These are phyloP conservation scores for Cunninghamia lanceolata DNA, from an alignment of 75 land plant genomes.

Conservation along the genomic window DNA sequence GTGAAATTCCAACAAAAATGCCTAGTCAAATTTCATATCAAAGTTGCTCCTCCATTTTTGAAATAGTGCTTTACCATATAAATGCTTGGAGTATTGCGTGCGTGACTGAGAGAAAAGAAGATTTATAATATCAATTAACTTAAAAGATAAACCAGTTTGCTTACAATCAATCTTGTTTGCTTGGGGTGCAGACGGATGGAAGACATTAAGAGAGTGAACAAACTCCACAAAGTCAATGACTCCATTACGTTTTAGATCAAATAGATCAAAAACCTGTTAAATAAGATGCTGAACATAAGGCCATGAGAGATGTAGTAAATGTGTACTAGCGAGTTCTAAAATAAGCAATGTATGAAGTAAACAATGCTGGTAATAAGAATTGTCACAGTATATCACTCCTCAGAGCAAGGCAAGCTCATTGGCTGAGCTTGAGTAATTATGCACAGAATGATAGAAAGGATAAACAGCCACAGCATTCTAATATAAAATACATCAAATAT, in stretches of 20 bases:
- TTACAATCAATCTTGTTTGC: slow-evolving; percentile 77
- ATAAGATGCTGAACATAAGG: background rate
- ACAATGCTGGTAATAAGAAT: background rate
- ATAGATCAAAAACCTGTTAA: slow-evolving; percentile 75
- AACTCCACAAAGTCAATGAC: slow-evolving; percentile 90
- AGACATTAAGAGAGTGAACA: slow-evolving; percentile 73
- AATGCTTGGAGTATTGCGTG: background rate
- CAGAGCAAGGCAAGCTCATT: background rate
- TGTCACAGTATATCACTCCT: background rate
- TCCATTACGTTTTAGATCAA: slow-evolving; percentile 74
- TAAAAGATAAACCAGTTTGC: background rate
- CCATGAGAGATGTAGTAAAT: background rate
- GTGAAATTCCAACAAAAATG: background rate
- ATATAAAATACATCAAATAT: background rate
- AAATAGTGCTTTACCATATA: background rate
- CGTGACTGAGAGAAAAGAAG: background rate
- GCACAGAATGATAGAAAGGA: background rate
- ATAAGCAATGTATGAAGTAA: background rate
- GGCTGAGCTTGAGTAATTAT: background rate
- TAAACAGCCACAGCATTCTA: background rate
- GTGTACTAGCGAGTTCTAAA: background rate
- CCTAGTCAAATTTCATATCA: background rate
- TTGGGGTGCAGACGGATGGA: slow-evolving; percentile 69
- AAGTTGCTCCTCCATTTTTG: background rate
- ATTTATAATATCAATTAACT: background rate